phyloP scores from a whole-genome alignment of 768 basidiomycete species.

The Suillus occidentalis region DNA sequence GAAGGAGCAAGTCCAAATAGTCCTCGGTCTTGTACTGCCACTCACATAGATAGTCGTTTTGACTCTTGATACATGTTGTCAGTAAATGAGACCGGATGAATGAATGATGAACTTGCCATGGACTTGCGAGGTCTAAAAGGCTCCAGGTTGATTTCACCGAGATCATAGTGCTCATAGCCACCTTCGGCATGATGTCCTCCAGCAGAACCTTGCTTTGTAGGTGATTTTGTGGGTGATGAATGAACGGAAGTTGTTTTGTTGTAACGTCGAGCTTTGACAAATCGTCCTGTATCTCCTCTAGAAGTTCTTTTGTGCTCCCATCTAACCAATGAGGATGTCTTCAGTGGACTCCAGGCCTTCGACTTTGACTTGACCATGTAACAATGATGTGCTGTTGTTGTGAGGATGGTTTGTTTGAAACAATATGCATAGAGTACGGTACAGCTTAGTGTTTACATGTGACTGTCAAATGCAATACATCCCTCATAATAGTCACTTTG shows the following conservation, averaged over 20 bases:
- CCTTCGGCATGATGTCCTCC: not conserved
- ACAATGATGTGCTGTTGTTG: no score
- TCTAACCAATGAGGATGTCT: no score
- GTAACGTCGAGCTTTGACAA: no score
- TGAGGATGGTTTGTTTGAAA: no score
- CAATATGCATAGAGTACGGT: no score
- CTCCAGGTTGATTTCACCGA: not conserved
- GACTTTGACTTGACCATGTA: no score
- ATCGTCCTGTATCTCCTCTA: no score
- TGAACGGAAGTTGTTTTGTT: not conserved
- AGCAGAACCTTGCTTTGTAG: not conserved
- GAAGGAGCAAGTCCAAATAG: not conserved
- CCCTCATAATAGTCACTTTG: no score
- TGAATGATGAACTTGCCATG: not conserved
- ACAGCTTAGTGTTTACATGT: no score
- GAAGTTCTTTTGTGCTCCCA: no score
- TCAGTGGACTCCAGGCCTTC: no score
- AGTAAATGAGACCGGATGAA: not conserved
- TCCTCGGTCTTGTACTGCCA: not conserved
- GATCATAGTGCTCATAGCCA: not conserved
- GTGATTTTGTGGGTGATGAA: not conserved
- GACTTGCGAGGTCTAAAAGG: not conserved
- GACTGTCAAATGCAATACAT: no score
- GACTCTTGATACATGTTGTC: not conserved
- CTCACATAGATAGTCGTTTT: constrained; percentile 7